Base-by-base conservation (phyloP, 257 asterid genomes). In the Solanum lignicaule region DNA sequence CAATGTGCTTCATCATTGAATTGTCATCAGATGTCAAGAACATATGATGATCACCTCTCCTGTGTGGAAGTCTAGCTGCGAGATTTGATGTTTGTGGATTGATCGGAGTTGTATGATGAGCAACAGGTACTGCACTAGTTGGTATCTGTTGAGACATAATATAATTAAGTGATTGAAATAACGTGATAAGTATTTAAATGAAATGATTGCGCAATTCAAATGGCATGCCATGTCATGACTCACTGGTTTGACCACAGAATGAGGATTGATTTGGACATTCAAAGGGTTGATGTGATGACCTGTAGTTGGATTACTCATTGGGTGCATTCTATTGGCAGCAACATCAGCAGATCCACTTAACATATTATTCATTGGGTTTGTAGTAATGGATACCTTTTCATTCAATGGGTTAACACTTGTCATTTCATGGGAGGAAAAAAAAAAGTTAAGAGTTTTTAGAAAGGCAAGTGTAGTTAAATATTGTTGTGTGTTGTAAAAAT, bases 1-100 rank as follows among this genome's bases (percentile, higher is more conserved):
- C 71, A 46, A 95, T 89, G 39, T 94, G 96, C 88, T 90, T 94
- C 91, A 90, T 88, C 90, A 94, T 92, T n/a, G 91, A 89, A 38
- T 48, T 88, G 25, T 95, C 98, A 43, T 95, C 98, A 0, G 96
- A 88, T 1, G 93, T 62, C 41, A 92, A 73, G 86, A 90, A 88
- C 68, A 86, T 6, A 73, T 90, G 94, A 20, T 90, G 90, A 29
- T 89, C 97, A 25, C 90, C 93, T 89, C 88, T 91, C 84, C n/a
- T 75, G 88, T 81, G 87, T 15, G 68, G 88, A 79, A 88, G 87
- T 55, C 87, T 78, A 18, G 88, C 21, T 36, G 88, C 89, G 8
- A 68, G 71, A 52, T 38, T 79, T 41, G 81, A n/a, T 27, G 55
- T 33, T 46, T 82, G 1, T 16, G 88, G 82, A 29, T 72, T 58